Evolutionary conservation across 2,329 filamentous ascomycete genomes (phyloP), one percentile per base, ranked within the genome.

Genomic region (Myrmaecium sp.): DNA sequence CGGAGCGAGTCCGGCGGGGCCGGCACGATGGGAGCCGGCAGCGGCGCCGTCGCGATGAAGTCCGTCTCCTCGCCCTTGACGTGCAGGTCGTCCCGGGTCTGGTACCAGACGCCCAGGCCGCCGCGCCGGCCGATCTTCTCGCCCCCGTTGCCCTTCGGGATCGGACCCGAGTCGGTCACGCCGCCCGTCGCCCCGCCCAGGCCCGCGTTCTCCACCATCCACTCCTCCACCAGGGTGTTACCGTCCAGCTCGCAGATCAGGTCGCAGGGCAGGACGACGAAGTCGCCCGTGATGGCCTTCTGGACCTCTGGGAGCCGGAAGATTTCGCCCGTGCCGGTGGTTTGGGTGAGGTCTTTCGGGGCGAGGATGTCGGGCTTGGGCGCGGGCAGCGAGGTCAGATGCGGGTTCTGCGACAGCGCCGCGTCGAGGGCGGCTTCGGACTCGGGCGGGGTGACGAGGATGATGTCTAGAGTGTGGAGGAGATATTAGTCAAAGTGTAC

Each of bases 61-160:
- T 95, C 86, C 2, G 82, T 89, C 49, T 93, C 83, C 49, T 94
- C 82, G 23, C 76, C 76, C 55, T 94, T 95, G 34, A 86, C 66
- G 18, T 72, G 70, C 5, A 70, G 72, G 34, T 77, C 75, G 11
- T 64, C 67, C 46, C 81, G 81, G 2, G 83, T 92, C 42, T 86
- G 71, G 50, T 94, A 95, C 73, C 79, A 95, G 2, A 98, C 78
- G 5, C 78, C 76, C 19, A 95, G 58, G 2, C 82, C 89, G 21
- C 84, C 83, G 51, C 77, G 77, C 34, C 69, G 63, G 14, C 68
- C 66, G 3, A 61, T 58, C 29, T 56, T 57, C 42, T 72, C 67
- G 21, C 62, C 65, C 17, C 64, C 63, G 6, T 62, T 43, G 3
- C 59, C 58, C 20, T 54, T 44, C 14, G 62, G 58, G 13, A 58